Evolutionary conservation across 1,139 yeast genomes (phyloP), one percentile per base, ranked within the genome.

Genomic region (Yamadazyma trypodendri): DNA sequence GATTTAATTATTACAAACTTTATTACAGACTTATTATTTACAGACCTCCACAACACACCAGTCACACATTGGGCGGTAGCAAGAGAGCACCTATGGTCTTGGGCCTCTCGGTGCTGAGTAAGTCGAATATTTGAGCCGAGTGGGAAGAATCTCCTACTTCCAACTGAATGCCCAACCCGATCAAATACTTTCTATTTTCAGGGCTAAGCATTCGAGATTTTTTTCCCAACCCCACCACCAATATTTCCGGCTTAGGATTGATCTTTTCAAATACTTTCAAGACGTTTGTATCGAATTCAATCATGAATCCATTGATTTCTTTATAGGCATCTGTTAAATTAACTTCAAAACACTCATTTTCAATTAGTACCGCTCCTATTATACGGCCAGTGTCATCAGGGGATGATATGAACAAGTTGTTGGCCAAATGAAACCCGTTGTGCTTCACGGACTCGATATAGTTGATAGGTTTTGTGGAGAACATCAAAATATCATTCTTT

Each of bases 31-130:
- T n/a, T n/a, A n/a, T n/a, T n/a, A n/a, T n/a, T n/a, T n/a, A n/a
- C n/a, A n/a, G n/a, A n/a, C n/a, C n/a, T n/a, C n/a, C n/a, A n/a
- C n/a, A n/a, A n/a, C n/a, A n/a, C n/a, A n/a, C n/a, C n/a, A 10
- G 6, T 52, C 56, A 82, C 35, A 80, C 58, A 51, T 81, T 79
- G 1, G 90, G 89, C 8, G 94, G 94, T 27, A 86, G 60, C 37
- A 85, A 60, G 25, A 85, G 61, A 0, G 85, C 92, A 1, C 81
- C 88, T 20, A 86, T 78, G 21, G 77, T 79, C 22, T 72, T 67
- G 0, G 94, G 89, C 46, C 95, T 67, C 52, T 87, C 95, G 0
- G 92, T 84, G 3, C 94, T 88, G 42, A 86, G 61, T 35, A 86
- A 61, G 51, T 86, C 94, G 60, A 77, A 87, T 43, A 76, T 79